Conservation (phyloP, 805 yeast genomes). For the Sungouiozyma intestinalis region DNA sequence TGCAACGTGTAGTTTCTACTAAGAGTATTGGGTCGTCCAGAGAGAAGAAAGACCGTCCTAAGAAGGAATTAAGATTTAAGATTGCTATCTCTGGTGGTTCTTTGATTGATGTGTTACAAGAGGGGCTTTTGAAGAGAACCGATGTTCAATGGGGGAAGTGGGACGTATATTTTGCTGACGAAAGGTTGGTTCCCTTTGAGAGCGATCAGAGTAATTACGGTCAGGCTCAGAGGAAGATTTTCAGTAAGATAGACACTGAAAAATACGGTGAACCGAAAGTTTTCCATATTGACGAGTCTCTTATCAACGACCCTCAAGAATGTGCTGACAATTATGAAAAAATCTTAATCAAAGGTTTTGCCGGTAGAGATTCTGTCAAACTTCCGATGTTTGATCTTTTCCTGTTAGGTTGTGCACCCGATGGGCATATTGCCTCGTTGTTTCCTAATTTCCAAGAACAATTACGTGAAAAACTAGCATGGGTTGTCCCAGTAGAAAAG, state of each 20-base stretch:
- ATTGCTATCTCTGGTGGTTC: constrained; percentile 94
- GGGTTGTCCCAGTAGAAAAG: constrained; percentile 88
- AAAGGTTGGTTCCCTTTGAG: constrained; percentile 81
- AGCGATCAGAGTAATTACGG: constrained; percentile 83
- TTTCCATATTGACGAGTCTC: constrained; percentile 69
- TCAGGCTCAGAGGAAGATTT: constrained; percentile 69
- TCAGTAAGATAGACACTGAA: constrained; percentile 41
- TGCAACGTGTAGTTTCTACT: constrained; percentile 14
- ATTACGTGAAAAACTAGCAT: constrained; percentile 79
- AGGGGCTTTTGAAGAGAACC: constrained; percentile 68
- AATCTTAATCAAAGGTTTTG: constrained; percentile 76
- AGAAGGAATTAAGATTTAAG: constrained; percentile 63
- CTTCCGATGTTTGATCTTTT: constrained; percentile 89
- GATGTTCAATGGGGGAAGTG: constrained; percentile 86
- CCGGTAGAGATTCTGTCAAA: constrained; percentile 91
- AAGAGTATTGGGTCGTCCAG: constrained; percentile 13
- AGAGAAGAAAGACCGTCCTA: constrained; percentile 36
- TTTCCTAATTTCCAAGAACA: constrained; percentile 83
- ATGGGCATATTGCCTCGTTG: constrained; percentile 94
- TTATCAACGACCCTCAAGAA: constrained; percentile 74
- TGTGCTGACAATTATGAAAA: constrained; percentile 93
- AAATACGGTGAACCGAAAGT: constrained; percentile 50
- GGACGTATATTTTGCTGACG: constrained; percentile 96
- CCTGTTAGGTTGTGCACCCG: constrained; percentile 95
- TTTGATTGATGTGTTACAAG: constrained; percentile 70